These are phyloP conservation scores for Boletus sp. DNA, from an alignment of 768 basidiomycete genomes.

Conservation along the genomic window DNA sequence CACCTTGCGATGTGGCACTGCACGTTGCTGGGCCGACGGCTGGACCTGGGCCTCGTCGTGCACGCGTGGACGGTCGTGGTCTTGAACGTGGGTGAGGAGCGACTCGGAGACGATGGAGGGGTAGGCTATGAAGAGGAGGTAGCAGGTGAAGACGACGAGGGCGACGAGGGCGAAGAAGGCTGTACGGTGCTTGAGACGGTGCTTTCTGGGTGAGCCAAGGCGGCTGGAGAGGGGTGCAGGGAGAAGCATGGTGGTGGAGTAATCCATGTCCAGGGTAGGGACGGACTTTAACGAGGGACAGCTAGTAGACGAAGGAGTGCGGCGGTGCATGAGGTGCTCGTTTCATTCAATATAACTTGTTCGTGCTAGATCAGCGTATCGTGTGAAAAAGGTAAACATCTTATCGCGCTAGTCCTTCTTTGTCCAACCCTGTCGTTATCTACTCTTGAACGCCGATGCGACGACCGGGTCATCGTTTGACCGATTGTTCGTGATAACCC, in stretches of 20 bases:
- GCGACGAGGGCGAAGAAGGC: constrained; percentile 53
- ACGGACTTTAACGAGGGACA: constrained; percentile 20
- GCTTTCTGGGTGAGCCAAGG: constrained; percentile 14
- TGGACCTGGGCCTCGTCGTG: constrained; percentile 27
- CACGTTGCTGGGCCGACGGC: background rate
- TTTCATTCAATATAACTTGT: background rate
- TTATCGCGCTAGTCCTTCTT: background rate
- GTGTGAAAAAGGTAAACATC: background rate
- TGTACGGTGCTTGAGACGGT: constrained; percentile 50
- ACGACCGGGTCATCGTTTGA: too few species aligned
- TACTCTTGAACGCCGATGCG: too few species aligned
- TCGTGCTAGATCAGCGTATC: background rate
- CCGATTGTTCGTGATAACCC: too few species aligned
- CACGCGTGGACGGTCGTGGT: constrained; percentile 3
- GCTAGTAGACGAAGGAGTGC: constrained; percentile 18
- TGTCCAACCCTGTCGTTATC: background rate
- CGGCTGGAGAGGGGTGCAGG: constrained; percentile 31
- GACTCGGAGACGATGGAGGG: constrained; percentile 40
- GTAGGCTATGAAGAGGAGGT: constrained; percentile 52
- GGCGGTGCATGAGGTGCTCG: constrained; percentile 24
- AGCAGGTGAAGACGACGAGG: constrained; percentile 51
- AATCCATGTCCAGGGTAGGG: background rate
- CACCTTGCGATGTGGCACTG: constrained; percentile 20
- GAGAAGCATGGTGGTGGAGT: constrained; percentile 26
- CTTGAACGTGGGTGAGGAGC: constrained; percentile 26